Evolutionary conservation across 305 asterid species (phyloP).

Genomic region (Rubia balearica): DNA sequence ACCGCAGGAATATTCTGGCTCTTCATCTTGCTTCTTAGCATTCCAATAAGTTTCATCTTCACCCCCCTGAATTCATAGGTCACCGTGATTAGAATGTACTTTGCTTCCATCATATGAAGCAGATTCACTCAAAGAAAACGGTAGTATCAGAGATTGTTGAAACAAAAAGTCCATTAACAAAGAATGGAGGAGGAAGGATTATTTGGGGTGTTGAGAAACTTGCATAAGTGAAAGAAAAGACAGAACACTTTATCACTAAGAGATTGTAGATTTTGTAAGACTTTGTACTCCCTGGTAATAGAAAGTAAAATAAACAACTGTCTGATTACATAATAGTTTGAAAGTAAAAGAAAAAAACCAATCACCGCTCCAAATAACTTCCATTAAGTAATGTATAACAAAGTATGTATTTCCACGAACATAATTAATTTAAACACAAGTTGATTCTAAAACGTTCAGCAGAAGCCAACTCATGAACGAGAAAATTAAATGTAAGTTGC

Average conservation of each 20-base stretch:
- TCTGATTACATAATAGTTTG: background rate
- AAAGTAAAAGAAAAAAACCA: background rate
- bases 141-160: background rate
- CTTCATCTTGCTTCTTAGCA: slow-evolving; percentile 49
- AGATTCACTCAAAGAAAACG: background rate
- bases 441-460: background rate
- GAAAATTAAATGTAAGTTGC: background rate
- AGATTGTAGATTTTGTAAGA: background rate
- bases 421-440: background rate
- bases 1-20: slow-evolving; percentile 43
- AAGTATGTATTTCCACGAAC: background rate
- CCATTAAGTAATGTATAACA: background rate
- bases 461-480: background rate
- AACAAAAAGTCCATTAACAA: background rate
- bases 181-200: background rate
- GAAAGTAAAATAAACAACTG: background rate
- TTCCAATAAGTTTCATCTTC: slow-evolving; percentile 68
- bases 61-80: slow-evolving; percentile 53
- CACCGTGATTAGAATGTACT: slow-evolving; percentile 26
- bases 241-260: background rate
- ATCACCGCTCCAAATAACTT: background rate
- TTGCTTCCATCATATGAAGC: background rate
- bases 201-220: background rate
- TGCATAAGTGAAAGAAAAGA: background rate
- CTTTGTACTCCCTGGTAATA: background rate